phyloP scores from a whole-genome alignment of 345 rosid genomes.

The Mangifera indica region DNA sequence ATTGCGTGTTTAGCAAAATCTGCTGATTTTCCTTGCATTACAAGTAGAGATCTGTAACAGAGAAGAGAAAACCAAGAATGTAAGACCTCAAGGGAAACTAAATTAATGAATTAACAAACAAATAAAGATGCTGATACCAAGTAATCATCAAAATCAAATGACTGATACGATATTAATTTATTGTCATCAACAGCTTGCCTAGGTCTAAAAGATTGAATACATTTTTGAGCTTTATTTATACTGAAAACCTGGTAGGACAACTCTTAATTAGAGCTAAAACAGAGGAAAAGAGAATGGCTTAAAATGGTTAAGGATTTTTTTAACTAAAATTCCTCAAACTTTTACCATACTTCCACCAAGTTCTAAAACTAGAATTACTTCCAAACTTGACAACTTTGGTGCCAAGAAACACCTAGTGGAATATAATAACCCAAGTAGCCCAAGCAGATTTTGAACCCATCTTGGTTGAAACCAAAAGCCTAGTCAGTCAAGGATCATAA shows the following conservation, averaged over 20 bases:
- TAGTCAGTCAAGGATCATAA: no score
- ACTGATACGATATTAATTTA: not conserved
- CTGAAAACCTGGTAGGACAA: not conserved
- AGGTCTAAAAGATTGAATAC: not conserved
- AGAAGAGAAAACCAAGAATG: not conserved
- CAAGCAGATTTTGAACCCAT: no score
- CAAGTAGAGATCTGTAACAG: constrained; percentile 58
- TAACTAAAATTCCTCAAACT: no score
- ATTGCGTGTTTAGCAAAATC: constrained; percentile 79
- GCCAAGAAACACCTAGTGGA: no score
- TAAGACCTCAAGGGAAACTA: not conserved
- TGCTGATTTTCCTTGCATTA: constrained; percentile 76
- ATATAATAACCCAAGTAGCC: no score
- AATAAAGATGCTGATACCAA: not conserved
- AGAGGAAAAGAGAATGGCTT: not conserved
- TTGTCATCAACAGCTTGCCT: not conserved
- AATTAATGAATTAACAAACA: not conserved
- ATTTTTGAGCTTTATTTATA: not conserved
- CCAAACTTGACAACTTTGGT: no score
- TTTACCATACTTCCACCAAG: no score
- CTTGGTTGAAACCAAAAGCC: no score
- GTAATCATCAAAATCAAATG: not conserved
- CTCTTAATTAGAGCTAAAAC: not conserved
- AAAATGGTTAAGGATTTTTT: not conserved
- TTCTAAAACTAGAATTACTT: no score